Evolutionary conservation across 371 early-diverging fungal genomes (phyloP).

Genomic region (Apophysomyces elegans): DNA sequence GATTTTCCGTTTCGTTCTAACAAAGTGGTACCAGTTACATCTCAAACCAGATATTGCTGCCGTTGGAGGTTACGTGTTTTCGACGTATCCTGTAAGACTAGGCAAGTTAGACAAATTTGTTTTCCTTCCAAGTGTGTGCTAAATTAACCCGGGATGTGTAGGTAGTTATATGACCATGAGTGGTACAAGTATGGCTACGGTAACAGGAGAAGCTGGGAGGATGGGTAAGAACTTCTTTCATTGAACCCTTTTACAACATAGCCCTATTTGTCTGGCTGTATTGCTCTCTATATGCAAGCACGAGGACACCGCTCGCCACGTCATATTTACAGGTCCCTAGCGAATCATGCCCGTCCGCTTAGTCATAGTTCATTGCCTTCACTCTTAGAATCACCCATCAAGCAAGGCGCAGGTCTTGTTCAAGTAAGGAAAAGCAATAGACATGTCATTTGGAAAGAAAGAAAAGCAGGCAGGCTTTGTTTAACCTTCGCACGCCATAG

Average conservation of each 20-base stretch:
- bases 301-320: slow-evolving; percentile 19
- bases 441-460: neutral
- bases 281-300: slow-evolving; percentile 57
- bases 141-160: neutral
- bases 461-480: neutral
- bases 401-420: slow-evolving; percentile 63
- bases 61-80: slow-evolving; percentile 23
- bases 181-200: slow-evolving; percentile 26
- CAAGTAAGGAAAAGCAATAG: slow-evolving; percentile 25
- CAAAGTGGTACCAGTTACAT: slow-evolving; percentile 11
- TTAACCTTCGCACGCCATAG: neutral
- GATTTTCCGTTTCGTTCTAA: neutral
- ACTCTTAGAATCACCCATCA: slow-evolving; percentile 29
- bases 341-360: slow-evolving; percentile 38
- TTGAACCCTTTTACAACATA: slow-evolving; percentile 59
- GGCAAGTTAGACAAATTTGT: slow-evolving; percentile 3
- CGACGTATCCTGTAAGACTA: slow-evolving; percentile 17
- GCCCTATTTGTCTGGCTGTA: slow-evolving; percentile 60
- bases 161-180: slow-evolving; percentile 18
- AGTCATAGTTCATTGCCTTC: neutral
- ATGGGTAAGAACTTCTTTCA: slow-evolving; percentile 22
- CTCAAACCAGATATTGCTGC: slow-evolving; percentile 26
- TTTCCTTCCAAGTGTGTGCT: neutral
- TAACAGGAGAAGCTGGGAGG: slow-evolving; percentile 13
- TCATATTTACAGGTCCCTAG: slow-evolving; percentile 25